A percentile compares a stretch with the other conserved stretches of the same genome.
Evolutionary conservation across 176 grass and related monocot genomes (phyloP).

Genomic region (Urochloa ruziziensis): DNA sequence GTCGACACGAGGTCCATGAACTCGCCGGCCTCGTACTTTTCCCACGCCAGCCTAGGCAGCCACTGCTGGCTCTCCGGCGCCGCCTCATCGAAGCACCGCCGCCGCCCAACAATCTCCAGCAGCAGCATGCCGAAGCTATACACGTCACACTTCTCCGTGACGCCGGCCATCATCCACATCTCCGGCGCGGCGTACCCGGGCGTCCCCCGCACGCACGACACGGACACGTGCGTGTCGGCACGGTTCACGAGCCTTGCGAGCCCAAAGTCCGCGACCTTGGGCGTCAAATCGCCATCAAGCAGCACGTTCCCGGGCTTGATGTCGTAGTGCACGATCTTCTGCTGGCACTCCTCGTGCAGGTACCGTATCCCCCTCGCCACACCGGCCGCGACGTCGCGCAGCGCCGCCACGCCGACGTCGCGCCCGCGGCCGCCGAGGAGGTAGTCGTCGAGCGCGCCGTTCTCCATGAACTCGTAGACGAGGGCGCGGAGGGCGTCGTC

Average conservation of each 20-base stretch:
- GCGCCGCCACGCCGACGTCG: neutral
- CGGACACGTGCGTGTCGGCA: neutral
- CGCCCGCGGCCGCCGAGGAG: neutral
- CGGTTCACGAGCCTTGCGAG: slow-evolving; percentile 30
- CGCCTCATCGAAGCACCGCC: slow-evolving; percentile 21
- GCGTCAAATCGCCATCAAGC: slow-evolving; percentile 13
- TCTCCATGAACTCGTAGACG: slow-evolving; percentile 47
- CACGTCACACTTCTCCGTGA: slow-evolving; percentile 48
- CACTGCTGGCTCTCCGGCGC: slow-evolving; percentile 16
- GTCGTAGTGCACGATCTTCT: slow-evolving; percentile 52
- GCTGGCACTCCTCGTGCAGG: slow-evolving; percentile 50
- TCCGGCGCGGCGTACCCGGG: slow-evolving; percentile 41
- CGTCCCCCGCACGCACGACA: slow-evolving; percentile 26
- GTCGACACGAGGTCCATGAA: neutral
- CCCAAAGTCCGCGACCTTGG: slow-evolving; percentile 58
- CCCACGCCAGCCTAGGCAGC: slow-evolving; percentile 26
- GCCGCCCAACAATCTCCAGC: slow-evolving; percentile 36
- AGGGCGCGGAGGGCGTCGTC: slow-evolving; percentile 33
- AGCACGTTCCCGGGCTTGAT: too few relatives aligned
- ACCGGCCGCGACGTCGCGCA: slow-evolving; percentile 26
- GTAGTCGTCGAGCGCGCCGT: slow-evolving; percentile 30
- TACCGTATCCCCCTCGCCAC: slow-evolving; percentile 35
- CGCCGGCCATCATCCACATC: slow-evolving; percentile 11
- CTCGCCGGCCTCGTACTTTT: neutral
- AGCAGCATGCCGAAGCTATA: slow-evolving; percentile 53